Evolutionary conservation across 345 rosid genomes (phyloP).

Genomic region (Gossypium anomalum): DNA sequence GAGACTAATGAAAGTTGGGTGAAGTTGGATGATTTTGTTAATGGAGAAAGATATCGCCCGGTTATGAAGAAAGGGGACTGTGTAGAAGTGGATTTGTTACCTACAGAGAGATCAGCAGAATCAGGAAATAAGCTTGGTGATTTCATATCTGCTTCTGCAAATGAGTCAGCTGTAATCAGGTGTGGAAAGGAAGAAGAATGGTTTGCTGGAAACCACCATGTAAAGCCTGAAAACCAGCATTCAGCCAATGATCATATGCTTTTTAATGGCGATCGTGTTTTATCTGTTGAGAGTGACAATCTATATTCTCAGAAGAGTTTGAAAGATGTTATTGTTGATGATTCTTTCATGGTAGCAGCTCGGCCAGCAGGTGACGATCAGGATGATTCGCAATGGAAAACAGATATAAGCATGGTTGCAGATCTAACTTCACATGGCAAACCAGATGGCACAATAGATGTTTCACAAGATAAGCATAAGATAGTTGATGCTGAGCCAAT

Average conservation of each 20-base stretch:
- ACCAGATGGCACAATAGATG: not conserved
- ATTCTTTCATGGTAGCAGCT: slow-evolving; percentile 70
- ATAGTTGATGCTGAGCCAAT: slow-evolving; percentile 37
- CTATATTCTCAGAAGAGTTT: slow-evolving; percentile 27
- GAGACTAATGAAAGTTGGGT: slow-evolving; percentile 32
- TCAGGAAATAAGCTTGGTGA: slow-evolving; percentile 30
- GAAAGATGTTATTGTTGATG: slow-evolving; percentile 46
- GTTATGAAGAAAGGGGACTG: slow-evolving; percentile 45
- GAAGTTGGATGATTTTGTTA: slow-evolving; percentile 38
- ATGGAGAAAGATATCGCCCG: slow-evolving; percentile 37
- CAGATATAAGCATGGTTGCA: slow-evolving; percentile 59
- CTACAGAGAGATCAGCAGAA: slow-evolving; percentile 41
- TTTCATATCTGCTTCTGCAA: slow-evolving; percentile 27
- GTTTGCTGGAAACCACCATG: slow-evolving; percentile 35
- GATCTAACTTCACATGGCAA: slow-evolving; percentile 34
- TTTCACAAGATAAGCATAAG: slow-evolving; percentile 32
- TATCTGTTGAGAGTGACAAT: slow-evolving; percentile 24
- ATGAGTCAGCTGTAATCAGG: slow-evolving; percentile 37
- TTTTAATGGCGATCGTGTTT: slow-evolving; percentile 34
- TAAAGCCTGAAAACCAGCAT: slow-evolving; percentile 31
- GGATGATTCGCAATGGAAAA: slow-evolving; percentile 51
- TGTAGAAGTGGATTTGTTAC: slow-evolving; percentile 44
- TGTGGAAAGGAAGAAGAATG: slow-evolving; percentile 61
- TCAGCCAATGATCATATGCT: slow-evolving; percentile 27
- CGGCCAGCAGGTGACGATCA: slow-evolving; percentile 36